Base-by-base conservation (phyloP, 2,329 filamentous ascomycete species). In the Microcyclospora pomicola region DNA sequence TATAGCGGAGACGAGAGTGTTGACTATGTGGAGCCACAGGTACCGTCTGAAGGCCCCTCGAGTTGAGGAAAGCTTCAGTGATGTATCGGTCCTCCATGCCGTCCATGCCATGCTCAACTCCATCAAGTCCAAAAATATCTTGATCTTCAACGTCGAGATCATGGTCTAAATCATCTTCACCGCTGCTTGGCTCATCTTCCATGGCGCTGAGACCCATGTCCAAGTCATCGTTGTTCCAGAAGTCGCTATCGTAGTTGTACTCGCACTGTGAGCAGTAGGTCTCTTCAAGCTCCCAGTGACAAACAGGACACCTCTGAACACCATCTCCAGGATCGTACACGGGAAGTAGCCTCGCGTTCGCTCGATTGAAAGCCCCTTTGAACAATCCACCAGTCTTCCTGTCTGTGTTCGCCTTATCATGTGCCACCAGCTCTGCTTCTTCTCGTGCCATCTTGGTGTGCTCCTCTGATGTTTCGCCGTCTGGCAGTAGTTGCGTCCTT, bases 241-340 rank as follows among this genome's bases (percentile, higher is more conserved):
- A 56, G 42, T 64, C 59, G 15, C 56, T 60, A 15, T 66, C 61
- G 36, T 66, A 63, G 37, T 69, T 72, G 35, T 70, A 67, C 40
- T 64, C 44, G 42, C 77, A 82, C 14, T 65, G 60, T 15, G 52
- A 44, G 48, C 77, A 82, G 49, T 55, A 47, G 39, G 72, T 72
- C 32, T 76, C 73, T 51, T 76, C 73, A 34, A 81, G 61, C 54
- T 82, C 78, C 67, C 71, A 73, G 7, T 66, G 59, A 55, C 78
- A 82, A 2, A 60, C 45, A 2, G 76, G 76, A 53, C 78, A 82
- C 45, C 77, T 68, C 38, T 71, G 60, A 13, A 80, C 68, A 27
- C 71, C 69, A 52, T 81, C 77, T 50, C 68, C 67, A 27, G 68
- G 59, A 46, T 80, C 75, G 34, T 65, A 60, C 28, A 75, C 60